phyloP scores from a whole-genome alignment of 495 filamentous ascomycete genomes.

The Penicillium coffeae region DNA sequence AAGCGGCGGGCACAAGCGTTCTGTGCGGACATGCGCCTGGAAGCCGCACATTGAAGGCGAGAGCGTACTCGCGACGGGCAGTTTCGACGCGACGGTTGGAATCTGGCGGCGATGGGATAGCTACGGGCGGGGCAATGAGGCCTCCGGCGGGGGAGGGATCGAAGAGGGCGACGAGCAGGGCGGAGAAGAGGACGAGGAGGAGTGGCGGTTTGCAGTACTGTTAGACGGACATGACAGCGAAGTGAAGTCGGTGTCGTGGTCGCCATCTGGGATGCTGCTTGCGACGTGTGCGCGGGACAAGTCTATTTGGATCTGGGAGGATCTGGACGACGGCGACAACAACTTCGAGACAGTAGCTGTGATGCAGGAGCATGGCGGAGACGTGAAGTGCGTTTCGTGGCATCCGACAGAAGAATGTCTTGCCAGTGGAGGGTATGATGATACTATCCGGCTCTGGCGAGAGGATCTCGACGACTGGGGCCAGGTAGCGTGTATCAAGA shows the following conservation, averaged over 20 bases:
- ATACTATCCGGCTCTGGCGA: constrained; percentile 81
- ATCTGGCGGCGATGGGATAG: constrained; percentile 73
- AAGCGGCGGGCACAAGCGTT: constrained; percentile 84
- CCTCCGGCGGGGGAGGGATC: constrained; percentile 15
- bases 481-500: constrained; percentile 75
- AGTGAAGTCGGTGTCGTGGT: constrained; percentile 83
- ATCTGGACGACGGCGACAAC: constrained; percentile 75
- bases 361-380: constrained; percentile 86
- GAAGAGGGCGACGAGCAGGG: background rate
- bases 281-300: constrained; percentile 92
- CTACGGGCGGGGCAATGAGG: constrained; percentile 30
- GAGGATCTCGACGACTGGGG: constrained; percentile 94
- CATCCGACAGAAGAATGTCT: constrained; percentile 77
- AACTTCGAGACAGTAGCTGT: constrained; percentile 96
- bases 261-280: constrained; percentile 70
- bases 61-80: constrained; percentile 81
- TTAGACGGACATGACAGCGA: constrained; percentile 93
- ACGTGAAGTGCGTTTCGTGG: constrained; percentile 93
- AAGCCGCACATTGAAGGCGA: constrained; percentile 64
- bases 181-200: constrained; percentile 61
- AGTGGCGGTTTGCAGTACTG: constrained; percentile 83
- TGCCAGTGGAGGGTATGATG: constrained; percentile 85
- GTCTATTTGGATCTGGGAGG: constrained; percentile 98
- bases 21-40: constrained; percentile 77
- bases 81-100: constrained; percentile 85